A percentile compares a stretch with the other conserved stretches of the same genome.
These are phyloP conservation scores for Camellia oleifera DNA, from an alignment of 179 eudicot species.

Conservation along the genomic window DNA sequence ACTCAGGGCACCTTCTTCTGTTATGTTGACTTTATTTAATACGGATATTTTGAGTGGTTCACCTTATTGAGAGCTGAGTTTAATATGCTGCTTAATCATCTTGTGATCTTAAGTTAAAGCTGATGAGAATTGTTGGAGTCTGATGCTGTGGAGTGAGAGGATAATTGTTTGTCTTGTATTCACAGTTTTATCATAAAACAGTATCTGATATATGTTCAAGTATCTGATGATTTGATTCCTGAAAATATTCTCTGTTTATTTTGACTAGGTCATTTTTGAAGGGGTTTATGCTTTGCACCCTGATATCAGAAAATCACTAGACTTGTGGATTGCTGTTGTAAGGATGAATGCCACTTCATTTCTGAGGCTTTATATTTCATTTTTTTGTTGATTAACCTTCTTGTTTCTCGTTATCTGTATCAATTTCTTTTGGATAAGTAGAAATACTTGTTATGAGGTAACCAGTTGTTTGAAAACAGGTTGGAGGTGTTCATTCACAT, in stretches of 20 bases:
- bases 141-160: not conserved
- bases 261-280: conserved; percentile 86
- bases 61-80: not conserved
- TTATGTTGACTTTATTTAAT: not conserved
- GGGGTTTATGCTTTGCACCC: conserved; percentile 99
- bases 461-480: conserved; percentile 46
- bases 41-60: not conserved
- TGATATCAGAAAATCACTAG: conserved; percentile 78
- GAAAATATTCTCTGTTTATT: conserved; percentile 12
- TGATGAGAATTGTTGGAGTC: conserved; percentile 6
- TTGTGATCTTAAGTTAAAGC: not conserved
- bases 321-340: conserved; percentile 99
- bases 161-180: not conserved
- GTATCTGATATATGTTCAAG: too few species aligned
- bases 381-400: not conserved
- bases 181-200: not conserved
- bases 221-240: conserved; percentile 4
- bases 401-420: not conserved
- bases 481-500: conserved; percentile 99
- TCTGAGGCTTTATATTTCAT: conserved; percentile 1
- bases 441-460: conserved; percentile 9
- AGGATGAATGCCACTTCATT: conserved; percentile 28
- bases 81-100: conserved; percentile 2
- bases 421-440: conserved; percentile 9
- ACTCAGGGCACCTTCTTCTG: not conserved